Evolutionary conservation across 139 green algal species (phyloP), one percentile per base, ranked within the genome.

Genomic region (Chlorella sp.): DNA sequence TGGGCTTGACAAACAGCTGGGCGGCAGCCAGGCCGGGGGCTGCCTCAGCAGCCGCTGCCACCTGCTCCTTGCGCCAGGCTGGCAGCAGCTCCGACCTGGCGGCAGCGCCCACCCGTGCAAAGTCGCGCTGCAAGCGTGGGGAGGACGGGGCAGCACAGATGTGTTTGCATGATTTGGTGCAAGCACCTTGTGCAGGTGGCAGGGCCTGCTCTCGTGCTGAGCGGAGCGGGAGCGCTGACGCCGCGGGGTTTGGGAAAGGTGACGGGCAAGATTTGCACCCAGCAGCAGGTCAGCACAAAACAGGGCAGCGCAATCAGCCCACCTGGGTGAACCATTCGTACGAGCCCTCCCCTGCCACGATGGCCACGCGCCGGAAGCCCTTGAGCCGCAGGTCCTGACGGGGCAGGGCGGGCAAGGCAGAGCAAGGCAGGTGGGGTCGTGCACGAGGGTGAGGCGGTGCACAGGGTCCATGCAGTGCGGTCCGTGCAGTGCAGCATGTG

Each of bases 51-150:
- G 62, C 63, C 17, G 7, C 78, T 4, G 16, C 28, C 78, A 97
- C 87, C 18, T 60, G 41, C 4, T 23, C 32, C 21, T 85, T 70
- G 6, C 95, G 89, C 9, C 73, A 36, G 30, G n/a, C 47, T n/a
- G 86, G 89, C 36, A 93, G 51, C 16, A 91, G 34, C 18, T 20
- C 16, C 5, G 71, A 86, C 2, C 36, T 11, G 28, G 68, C 72
- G 16, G 85, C 85, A 25, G 70, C 23, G 62, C 91, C 90, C 63
- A 74, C 81, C 18, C 38, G 70, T 34, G 87, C 76, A 78, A 95
- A 96, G 68, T 88, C 90, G 16, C 93, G 83, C 84, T 97, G 88
- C 87, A 89, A 70, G 62, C 95, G 96, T 91, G 92, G 96, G 88
- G 95, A 93, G 20, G 94, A 94, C 96, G 62, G 94, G 95, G 20